These are phyloP conservation scores for Claviceps paspali DNA, from an alignment of 2,329 filamentous ascomycete genomes.

Conservation along the genomic window DNA sequence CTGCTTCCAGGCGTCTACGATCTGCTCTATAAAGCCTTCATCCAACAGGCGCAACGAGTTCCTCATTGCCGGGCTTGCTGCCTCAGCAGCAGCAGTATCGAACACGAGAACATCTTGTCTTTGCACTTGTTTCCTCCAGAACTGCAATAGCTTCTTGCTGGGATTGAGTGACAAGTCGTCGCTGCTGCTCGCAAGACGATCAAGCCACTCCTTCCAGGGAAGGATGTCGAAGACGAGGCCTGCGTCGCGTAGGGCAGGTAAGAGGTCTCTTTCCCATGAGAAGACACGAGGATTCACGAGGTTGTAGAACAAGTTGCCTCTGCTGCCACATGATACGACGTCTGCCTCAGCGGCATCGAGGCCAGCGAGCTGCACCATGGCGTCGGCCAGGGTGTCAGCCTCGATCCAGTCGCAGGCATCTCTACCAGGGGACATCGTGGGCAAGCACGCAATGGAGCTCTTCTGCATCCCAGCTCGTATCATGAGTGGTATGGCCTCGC, in stretches of 20 bases:
- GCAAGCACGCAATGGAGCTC: conserved; percentile 21
- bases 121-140: conserved; percentile 15
- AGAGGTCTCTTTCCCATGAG: conserved; percentile 32
- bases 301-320: conserved; percentile 25
- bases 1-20: not conserved
- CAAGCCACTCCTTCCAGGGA: conserved; percentile 26
- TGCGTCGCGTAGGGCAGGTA: conserved; percentile 27
- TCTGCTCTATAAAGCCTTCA: not conserved
- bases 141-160: conserved; percentile 26
- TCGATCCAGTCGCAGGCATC: not conserved
- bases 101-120: not conserved
- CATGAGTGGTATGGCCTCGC: conserved; percentile 36
- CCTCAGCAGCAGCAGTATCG: not conserved
- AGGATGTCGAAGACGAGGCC: conserved; percentile 30
- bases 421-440: conserved; percentile 11
- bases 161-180: conserved; percentile 30
- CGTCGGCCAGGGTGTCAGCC: conserved; percentile 21
- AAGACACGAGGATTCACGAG: conserved; percentile 32
- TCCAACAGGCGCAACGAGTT: not conserved
- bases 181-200: conserved; percentile 24
- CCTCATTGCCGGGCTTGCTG: not conserved
- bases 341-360: conserved; percentile 25
- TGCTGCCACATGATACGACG: conserved; percentile 18
- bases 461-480: conserved; percentile 19
- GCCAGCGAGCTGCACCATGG: conserved; percentile 27